Evolutionary conservation across 164 flowering plant genomes (phyloP).

Genomic region (Sextonia rubra): DNA sequence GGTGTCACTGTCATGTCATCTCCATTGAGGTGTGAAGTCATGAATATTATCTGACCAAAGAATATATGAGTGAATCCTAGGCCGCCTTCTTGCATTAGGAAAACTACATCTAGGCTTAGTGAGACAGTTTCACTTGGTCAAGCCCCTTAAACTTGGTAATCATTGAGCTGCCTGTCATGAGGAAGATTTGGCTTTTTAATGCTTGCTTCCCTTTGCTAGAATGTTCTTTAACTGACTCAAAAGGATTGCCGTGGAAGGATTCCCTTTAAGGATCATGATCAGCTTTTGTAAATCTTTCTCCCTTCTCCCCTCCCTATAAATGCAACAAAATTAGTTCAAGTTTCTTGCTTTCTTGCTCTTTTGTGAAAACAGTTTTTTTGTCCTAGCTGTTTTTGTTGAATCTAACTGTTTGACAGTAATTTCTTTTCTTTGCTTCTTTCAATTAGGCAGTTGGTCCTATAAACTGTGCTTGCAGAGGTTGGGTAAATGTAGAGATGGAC

Average conservation of each 20-base stretch:
- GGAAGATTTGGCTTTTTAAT: not conserved
- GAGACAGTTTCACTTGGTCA: not conserved
- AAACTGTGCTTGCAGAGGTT: conserved; percentile 94
- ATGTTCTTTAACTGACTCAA: not conserved
- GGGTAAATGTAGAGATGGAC: conserved; percentile 89
- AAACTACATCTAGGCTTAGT: too few relatives aligned
- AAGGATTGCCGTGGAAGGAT: not conserved
- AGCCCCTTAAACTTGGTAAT: not conserved
- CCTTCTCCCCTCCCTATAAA: not conserved
- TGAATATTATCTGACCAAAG: too few relatives aligned
- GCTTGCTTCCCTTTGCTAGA: not conserved
- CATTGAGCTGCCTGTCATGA: not conserved
- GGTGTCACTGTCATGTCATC: too few relatives aligned
- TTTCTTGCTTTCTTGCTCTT: conserved; percentile 1
- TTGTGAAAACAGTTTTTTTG: not conserved
- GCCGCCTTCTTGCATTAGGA: too few relatives aligned
- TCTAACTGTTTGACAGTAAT: not conserved
- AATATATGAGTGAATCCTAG: too few relatives aligned
- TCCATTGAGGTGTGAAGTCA: too few relatives aligned
- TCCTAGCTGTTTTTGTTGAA: not conserved
- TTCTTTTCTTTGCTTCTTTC: conserved; percentile 3
- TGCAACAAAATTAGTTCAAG: not conserved
- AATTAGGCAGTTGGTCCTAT: conserved; percentile 73
- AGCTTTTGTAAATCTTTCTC: not conserved
- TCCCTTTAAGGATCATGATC: not conserved